Evolutionary conservation across 768 basidiomycete species (phyloP).

Genomic region (Rhodotorula kratochvilovae): DNA sequence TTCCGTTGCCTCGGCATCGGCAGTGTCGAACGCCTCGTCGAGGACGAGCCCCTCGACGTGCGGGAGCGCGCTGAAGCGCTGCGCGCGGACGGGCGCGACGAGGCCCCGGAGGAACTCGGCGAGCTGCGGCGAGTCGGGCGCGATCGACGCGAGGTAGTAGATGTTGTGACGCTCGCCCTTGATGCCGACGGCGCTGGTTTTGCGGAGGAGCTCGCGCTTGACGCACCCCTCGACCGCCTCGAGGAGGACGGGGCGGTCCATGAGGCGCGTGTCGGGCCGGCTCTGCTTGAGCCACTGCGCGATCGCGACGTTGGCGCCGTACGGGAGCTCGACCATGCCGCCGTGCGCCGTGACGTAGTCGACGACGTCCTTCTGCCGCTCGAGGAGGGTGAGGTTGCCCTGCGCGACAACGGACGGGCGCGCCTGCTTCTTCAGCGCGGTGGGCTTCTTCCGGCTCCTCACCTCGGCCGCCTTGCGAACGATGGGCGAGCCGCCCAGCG

Average conservation of each 20-base stretch:
- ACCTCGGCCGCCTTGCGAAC: too few species aligned
- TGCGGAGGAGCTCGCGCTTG: slow-evolving; percentile 1
- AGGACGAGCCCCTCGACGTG: background rate
- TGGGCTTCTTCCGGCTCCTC: background rate
- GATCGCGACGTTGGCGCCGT: slow-evolving; percentile 32
- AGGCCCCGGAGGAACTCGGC: background rate
- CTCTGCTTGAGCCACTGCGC: background rate
- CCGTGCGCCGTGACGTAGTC: slow-evolving; percentile 63
- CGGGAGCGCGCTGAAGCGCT: background rate
- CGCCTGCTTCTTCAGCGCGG: background rate
- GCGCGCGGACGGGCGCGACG: too few species aligned
- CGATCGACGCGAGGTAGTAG: slow-evolving; percentile 18
- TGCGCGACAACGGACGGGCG: slow-evolving; percentile 4
- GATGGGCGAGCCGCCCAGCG: background rate
- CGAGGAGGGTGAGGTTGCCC: slow-evolving; percentile 66
- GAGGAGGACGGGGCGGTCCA: slow-evolving; percentile 11
- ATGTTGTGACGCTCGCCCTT: slow-evolving; percentile 9
- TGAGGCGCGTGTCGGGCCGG: background rate
- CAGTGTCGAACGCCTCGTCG: background rate
- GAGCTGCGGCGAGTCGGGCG: background rate
- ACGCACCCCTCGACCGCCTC: background rate
- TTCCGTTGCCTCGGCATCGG: background rate
- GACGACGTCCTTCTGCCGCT: slow-evolving; percentile 73
- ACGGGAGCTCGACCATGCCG: slow-evolving; percentile 63
- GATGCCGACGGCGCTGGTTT: background rate